Evolutionary conservation across 768 basidiomycete species (phyloP), one percentile per base, ranked within the genome.

Genomic region (Tulasnella sp.): DNA sequence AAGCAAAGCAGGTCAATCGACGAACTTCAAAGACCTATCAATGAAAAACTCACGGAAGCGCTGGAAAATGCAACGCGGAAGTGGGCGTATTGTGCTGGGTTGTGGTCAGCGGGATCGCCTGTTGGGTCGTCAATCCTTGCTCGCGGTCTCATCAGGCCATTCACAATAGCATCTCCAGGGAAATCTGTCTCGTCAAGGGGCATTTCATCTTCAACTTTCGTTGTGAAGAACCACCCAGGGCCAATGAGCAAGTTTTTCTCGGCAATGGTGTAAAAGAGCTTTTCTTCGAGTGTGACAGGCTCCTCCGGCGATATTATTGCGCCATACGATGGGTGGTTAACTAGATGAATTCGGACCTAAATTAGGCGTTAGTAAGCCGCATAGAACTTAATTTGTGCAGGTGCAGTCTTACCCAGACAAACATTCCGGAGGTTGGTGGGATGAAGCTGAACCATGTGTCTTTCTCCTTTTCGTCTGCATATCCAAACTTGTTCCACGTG

Each of bases 361-460:
- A 84, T 80, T 76, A 75, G 4, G 69, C 29, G 64, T 67, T 45
- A 71, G 42, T 31, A 45, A 70, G 52, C 25, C 1, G 38, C 38
- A 22, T 19, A 77, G 37, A 22, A 72, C 67, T 25, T 17, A 70
- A 49, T 36, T 15, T 25, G 15, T 6, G 71, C 15, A 49, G 68
- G 40, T 38, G 72, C n/a, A 52, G 73, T 36, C 86, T 72, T 80
- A 89, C 89, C 90, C 90, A 91, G 39, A 90, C 78, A 82, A 93
- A 94, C 93, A 94, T 96, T 9, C 93, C 93, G n/a, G 91, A 86
- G 1, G 87, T 87, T 0, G 93, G 93, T 15, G 92, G 91, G 1
- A 92, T 87, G 80, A 93, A 91, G 68, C 88, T 89, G 78, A 93
- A 87, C 77, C 91, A 80, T 31, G 85, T 81, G 45, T 79, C 79